Base-by-base conservation (phyloP, 1,139 yeast genomes). In the Zygoascus hellenicus region DNA sequence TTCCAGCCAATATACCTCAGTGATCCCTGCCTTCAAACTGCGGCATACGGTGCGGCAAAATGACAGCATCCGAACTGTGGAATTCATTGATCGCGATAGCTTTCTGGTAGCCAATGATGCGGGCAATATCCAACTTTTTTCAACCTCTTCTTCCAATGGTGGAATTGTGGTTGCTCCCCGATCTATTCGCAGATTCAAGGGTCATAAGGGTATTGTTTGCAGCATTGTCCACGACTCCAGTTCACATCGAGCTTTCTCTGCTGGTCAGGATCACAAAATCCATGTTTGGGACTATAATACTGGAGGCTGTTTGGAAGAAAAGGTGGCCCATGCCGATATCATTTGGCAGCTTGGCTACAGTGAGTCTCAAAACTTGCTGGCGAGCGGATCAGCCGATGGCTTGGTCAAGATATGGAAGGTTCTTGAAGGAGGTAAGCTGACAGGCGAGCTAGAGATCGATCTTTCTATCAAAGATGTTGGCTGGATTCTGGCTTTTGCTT, bases 321-420 rank as follows among this genome's bases (percentile, higher is more conserved):
- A 53, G 13, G 35, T 40, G 19, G 61, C 58, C 13, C 62, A 59
- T 42, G 40, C 46, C 22, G 59, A 54, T 15, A 45, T 46, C 33
- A 49, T 59, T 30, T 49, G 52, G 52, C 53, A 48, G n/a, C 49
- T 59, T 42, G 56, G 52, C 28, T 45, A 58, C 22, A 51, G 54
- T 38, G 58, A 55, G 32, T 50, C 48, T 28, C 51, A 53, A 15
- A 54, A 56, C 29, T 33, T 43, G 26, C 52, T 59, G 16, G 62
- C 56, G 17, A 58, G 62, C 19, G 55, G 57, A 10, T 54, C 63
- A n/a, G 48, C 54, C 2, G 64, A 62, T 42, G 64, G 65, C 10
- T 50, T 57, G 3, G 56, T 58, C 34, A 51, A 51, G 29, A 47
- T 61, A 32, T 63, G 63, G 64, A 49, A 55, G 34, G 38, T 55